Conservation (phyloP, 2,329 filamentous ascomycete genomes). For the Trichoderma brevicompactum region DNA sequence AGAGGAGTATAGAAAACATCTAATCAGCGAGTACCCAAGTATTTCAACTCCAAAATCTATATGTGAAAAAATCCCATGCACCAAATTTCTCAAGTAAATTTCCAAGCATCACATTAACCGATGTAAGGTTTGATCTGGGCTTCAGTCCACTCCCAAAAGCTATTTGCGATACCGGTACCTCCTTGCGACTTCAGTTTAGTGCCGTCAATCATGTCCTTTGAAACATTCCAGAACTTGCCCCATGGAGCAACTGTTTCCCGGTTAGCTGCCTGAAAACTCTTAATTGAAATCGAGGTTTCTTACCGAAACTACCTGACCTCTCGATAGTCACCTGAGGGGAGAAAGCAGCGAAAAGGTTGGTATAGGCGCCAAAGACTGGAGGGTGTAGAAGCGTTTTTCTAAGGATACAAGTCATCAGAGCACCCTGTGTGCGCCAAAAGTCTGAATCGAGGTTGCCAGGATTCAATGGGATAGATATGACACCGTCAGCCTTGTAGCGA, state of each 20-base stretch:
- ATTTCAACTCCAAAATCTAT: background rate
- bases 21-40: background rate
- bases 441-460: constrained; percentile 48
- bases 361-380: constrained; percentile 25
- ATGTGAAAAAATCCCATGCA: background rate
- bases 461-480: constrained; percentile 43
- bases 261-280: background rate
- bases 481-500: constrained; percentile 37
- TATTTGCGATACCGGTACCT: constrained; percentile 9
- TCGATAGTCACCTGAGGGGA: constrained; percentile 22
- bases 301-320: constrained; percentile 16
- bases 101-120: background rate
- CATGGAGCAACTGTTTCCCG: constrained; percentile 18
- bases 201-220: constrained; percentile 11
- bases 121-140: constrained; percentile 19
- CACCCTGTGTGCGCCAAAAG: constrained; percentile 40
- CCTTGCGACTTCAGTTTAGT: constrained; percentile 2
- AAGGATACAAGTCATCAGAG: constrained; percentile 6
- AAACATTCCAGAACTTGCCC: constrained; percentile 17
- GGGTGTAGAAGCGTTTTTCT: constrained; percentile 19
- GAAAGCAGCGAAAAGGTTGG: constrained; percentile 26
- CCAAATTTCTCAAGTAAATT: background rate
- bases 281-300: background rate
- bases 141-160: constrained; percentile 27
- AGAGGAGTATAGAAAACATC: background rate